Evolutionary conservation across 768 basidiomycete species (phyloP).

Genomic region (Hericium erinaceus): DNA sequence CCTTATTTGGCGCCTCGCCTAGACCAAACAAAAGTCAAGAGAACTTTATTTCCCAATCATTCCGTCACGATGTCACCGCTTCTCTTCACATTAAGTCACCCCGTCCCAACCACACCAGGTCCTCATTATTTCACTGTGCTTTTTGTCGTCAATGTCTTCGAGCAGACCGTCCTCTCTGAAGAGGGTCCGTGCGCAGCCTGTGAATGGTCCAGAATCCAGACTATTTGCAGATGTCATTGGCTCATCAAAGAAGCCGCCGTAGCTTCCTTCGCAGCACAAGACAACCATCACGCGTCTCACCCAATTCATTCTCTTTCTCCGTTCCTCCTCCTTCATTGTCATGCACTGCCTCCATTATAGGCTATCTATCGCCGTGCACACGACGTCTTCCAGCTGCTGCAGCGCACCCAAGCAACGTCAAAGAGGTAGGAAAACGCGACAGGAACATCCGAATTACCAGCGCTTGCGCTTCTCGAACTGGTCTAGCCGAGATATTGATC

Average conservation of each 20-base stretch:
- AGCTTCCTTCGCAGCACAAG: neutral
- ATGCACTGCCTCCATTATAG: no score
- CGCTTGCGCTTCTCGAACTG: neutral
- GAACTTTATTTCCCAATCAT: conserved; percentile 17
- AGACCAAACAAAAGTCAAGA: conserved; percentile 27
- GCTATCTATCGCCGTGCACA: no score
- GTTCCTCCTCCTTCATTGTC: no score
- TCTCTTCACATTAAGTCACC: neutral
- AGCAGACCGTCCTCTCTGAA: no score
- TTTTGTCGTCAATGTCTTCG: no score
- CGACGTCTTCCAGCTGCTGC: no score
- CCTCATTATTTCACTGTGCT: no score
- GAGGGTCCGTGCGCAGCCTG: no score
- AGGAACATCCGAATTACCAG: neutral
- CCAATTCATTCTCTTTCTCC: neutral
- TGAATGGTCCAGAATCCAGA: no score
- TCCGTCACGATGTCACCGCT: neutral
- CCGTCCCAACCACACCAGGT: neutral
- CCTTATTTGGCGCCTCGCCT: conserved; percentile 21
- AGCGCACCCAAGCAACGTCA: no score
- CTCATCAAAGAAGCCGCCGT: neutral
- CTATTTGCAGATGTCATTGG: no score
- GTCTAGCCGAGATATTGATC: neutral
- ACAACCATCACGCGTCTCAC: conserved; percentile 1
- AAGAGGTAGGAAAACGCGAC: neutral